Base-by-base conservation (phyloP, 2,329 filamentous ascomycete species). In the Fusarium sp. region DNA sequence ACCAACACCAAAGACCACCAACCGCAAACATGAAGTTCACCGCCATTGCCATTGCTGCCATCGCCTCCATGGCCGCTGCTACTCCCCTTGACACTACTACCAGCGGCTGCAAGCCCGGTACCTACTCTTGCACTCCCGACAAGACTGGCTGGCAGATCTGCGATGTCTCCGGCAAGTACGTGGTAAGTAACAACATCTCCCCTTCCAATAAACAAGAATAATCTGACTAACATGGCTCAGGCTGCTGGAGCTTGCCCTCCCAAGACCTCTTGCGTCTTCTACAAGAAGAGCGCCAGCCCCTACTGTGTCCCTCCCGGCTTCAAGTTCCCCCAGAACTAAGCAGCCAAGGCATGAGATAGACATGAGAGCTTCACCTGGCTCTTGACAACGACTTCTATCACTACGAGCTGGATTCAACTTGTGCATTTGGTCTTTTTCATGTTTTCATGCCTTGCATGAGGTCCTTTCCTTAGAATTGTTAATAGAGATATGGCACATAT, bases 221-320 rank as follows among this genome's bases (percentile, higher is more conserved):
- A 25, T 23, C 5, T 30, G 25, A n/a, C 62, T 53, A 10, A 60
- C 14, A 55, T n/a, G 19, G 12, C 3, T 8, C 39, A 81, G 79
- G 74, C 63, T 53, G 77, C 71, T 23, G 80, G 80, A 13, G 56
- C 62, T 55, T 81, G 80, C 64, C 79, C 79, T 14, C 79, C 78
- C 62, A 68, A 79, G 52, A 80, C 79, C 18, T 39, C 69, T 39
- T 81, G 80, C 74, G 76, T 77, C 74, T 81, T 81, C 76, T 75
- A 77, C 30, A 39, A 41, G 74, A 37, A 67, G 42, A 81, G 75
- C 74, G 52, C 64, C 49, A 80, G 77, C 76, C 79, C 80, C 63
- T 81, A 81, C 78, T 81, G 80, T 53, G 76, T 82, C 9, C 78
- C 78, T 14, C 71, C 76, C 37, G 62, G 66, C 51, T 80, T 76